phyloP scores from a whole-genome alignment of 108 stramenopile species.

The Nannochloropsis salina region DNA sequence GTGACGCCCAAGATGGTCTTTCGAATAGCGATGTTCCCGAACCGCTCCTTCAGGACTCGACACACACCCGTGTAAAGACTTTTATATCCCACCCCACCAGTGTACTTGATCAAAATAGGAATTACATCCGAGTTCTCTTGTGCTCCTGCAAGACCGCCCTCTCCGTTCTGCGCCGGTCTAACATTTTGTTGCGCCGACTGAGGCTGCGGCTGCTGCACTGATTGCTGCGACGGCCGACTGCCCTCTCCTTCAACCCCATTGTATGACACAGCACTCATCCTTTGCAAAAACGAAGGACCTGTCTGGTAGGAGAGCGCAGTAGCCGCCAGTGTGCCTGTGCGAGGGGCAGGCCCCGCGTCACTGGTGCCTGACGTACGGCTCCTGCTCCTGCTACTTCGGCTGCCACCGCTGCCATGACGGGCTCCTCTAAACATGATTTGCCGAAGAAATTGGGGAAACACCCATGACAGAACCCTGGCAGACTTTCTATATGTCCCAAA shows the following conservation, averaged over 20 bases:
- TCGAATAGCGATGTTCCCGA: neutral
- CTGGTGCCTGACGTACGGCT: neutral
- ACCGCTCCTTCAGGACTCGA: slow-evolving; percentile 11
- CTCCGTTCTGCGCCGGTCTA: too few species aligned
- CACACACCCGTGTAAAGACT: slow-evolving; percentile 6
- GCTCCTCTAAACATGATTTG: neutral
- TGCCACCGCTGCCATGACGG: neutral
- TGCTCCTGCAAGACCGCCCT: neutral
- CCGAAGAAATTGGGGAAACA: neutral
- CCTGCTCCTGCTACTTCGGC: neutral
- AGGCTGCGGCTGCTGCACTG: too few species aligned
- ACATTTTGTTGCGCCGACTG: too few species aligned
- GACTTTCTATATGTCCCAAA: neutral
- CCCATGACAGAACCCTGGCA: neutral
- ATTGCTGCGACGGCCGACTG: too few species aligned
- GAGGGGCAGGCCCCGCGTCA: too few species aligned
- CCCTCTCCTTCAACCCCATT: too few species aligned
- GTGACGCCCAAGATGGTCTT: slow-evolving; percentile 12
- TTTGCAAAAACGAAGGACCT: too few species aligned
- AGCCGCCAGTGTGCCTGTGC: too few species aligned
- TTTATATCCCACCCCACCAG: neutral
- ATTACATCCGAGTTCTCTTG: neutral
- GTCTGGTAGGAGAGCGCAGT: too few species aligned
- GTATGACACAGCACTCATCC: too few species aligned
- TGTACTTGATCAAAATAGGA: slow-evolving; percentile 14